Evolutionary conservation across 2,329 filamentous ascomycete genomes (phyloP).

Genomic region (Coniochaeta sp.): DNA sequence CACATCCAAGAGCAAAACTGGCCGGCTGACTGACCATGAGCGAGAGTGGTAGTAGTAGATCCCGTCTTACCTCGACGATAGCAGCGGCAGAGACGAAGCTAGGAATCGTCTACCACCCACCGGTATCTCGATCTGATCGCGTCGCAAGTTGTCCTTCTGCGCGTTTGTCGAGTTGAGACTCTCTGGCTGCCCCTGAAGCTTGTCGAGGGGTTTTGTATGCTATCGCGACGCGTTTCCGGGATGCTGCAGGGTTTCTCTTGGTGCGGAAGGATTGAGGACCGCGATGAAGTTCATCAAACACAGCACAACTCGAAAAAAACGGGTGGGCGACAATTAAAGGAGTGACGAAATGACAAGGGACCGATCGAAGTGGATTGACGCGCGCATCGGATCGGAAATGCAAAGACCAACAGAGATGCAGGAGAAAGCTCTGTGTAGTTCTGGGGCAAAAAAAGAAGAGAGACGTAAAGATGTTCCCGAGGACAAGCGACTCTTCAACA

Average conservation of each 20-base stretch:
- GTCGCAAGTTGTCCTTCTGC: conserved; percentile 7
- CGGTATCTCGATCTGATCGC: conserved; percentile 37
- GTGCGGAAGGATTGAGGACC: conserved; percentile 1
- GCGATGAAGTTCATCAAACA: background rate
- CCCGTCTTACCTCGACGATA: conserved; percentile 44
- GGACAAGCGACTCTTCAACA: too few species aligned
- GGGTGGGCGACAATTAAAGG: conserved; percentile 7
- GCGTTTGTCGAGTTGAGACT: background rate
- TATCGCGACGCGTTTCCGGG: conserved; percentile 5
- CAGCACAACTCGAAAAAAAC: background rate
- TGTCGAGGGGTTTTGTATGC: background rate
- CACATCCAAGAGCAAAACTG: background rate
- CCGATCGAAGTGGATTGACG: conserved; percentile 2
- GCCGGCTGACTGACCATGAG: conserved; percentile 2
- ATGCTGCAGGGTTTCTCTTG: conserved; percentile 4
- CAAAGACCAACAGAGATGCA: background rate
- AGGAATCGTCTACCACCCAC: conserved; percentile 52
- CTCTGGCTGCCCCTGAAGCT: background rate
- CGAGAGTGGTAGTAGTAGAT: conserved; percentile 3
- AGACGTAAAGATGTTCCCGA: background rate
- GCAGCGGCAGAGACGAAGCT: conserved; percentile 58
- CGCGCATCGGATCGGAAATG: conserved; percentile 4
- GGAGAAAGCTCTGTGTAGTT: background rate
- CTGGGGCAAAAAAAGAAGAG: background rate
- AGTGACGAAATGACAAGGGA: conserved; percentile 7